These are phyloP conservation scores for Aspergillus sojae DNA, from an alignment of 2,329 filamentous ascomycete genomes.

Conservation along the genomic window DNA sequence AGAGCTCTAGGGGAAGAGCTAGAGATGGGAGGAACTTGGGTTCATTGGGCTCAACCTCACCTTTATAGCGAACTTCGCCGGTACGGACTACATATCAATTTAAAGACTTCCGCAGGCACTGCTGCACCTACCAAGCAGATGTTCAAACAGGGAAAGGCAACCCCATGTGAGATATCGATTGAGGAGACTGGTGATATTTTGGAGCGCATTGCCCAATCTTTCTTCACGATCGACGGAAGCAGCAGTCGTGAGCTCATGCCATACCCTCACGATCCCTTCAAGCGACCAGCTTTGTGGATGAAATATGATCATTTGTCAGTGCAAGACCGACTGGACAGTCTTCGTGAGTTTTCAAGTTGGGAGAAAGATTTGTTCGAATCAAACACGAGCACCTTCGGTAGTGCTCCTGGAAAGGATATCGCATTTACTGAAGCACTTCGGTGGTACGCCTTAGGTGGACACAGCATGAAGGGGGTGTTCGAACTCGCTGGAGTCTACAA, in stretches of 20 bases:
- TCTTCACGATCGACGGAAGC: slow-evolving; percentile 36
- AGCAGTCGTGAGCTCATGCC: slow-evolving; percentile 38
- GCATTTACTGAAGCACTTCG: slow-evolving; percentile 32
- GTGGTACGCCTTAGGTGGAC: slow-evolving; percentile 34
- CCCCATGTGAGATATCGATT: not conserved
- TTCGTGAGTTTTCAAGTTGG: slow-evolving; percentile 20
- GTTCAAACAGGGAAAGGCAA: slow-evolving; percentile 1
- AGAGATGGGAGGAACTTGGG: slow-evolving; percentile 50
- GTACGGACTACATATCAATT: slow-evolving; percentile 22
- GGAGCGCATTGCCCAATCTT: slow-evolving; percentile 22
- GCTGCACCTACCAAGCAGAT: slow-evolving; percentile 14
- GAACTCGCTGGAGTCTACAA: slow-evolving; percentile 29
- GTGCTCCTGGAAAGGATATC: slow-evolving; percentile 20
- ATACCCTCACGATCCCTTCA: slow-evolving; percentile 37
- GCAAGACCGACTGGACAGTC: slow-evolving; percentile 32
- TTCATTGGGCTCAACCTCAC: slow-evolving; percentile 39
- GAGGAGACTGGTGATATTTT: not conserved
- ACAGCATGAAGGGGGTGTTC: slow-evolving; percentile 25
- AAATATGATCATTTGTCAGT: slow-evolving; percentile 32
- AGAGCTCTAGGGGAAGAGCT: slow-evolving; percentile 35
- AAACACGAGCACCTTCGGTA: slow-evolving; percentile 20
- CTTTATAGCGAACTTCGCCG: slow-evolving; percentile 32
- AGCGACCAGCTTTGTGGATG: slow-evolving; percentile 30
- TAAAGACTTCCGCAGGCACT: slow-evolving; percentile 24
- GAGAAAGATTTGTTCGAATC: slow-evolving; percentile 28